Percentiles rank a stretch among this genome's conserved stretches.
These are phyloP conservation scores for Casuarina cunninghamiana DNA, from an alignment of 306 rosid genomes.

Conservation along the genomic window DNA sequence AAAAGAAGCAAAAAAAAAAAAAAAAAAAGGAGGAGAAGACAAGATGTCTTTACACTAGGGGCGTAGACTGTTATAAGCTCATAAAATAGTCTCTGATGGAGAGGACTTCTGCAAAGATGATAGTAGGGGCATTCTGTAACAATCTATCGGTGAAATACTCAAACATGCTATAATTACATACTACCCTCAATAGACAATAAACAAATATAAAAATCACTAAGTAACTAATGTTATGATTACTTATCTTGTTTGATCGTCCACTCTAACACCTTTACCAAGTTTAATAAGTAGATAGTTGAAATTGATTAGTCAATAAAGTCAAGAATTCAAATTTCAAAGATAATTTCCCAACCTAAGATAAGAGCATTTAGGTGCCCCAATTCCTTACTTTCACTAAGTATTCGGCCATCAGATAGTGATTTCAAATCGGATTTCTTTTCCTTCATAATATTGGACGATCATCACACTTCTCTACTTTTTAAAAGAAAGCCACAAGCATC, in stretches of 20 bases:
- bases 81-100: no score
- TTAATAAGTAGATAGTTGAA: not conserved
- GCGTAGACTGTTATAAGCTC: no score
- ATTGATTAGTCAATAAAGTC: not conserved
- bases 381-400: not conserved
- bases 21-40: no score
- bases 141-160: no score
- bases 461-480: not conserved
- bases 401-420: conserved; percentile 3
- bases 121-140: no score
- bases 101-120: no score
- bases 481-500: not conserved
- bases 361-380: not conserved
- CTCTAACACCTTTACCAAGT: not conserved
- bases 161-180: no score
- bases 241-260: not conserved
- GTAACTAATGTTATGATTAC: no score
- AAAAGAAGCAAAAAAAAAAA: no score
- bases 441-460: not conserved
- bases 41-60: no score
- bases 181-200: no score
- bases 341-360: not conserved
- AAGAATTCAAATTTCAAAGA: not conserved
- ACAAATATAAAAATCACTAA: no score
- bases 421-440: not conserved